phyloP scores from a whole-genome alignment of 2,329 filamentous ascomycete genomes.

The Alternaria novae-zelandiae region DNA sequence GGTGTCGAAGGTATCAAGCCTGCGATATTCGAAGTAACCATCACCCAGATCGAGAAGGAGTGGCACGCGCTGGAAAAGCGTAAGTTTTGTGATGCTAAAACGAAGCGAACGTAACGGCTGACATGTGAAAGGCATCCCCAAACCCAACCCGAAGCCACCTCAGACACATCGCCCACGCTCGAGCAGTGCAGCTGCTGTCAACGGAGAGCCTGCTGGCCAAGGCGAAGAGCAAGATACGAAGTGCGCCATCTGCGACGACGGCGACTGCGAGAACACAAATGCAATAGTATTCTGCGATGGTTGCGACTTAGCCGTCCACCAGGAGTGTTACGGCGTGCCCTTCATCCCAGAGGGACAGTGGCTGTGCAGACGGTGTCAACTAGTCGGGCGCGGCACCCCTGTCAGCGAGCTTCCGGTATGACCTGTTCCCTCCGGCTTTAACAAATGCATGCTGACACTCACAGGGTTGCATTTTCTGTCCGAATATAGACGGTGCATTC shows the following conservation, averaged over 20 bases:
- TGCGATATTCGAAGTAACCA: conserved; percentile 94
- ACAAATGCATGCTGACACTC: conserved; percentile 23
- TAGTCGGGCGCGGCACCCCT: conserved; percentile 89
- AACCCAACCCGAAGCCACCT: conserved; percentile 93
- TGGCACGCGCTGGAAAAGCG: conserved; percentile 96
- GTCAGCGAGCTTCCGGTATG: conserved; percentile 59
- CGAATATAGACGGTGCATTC: conserved; percentile 96
- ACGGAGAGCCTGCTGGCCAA: conserved; percentile 80
- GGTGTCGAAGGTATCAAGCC: conserved; percentile 85
- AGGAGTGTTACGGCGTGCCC: conserved; percentile 98
- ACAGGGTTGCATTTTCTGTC: conserved; percentile 86
- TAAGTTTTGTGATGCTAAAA: conserved; percentile 24
- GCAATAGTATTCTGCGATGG: conserved; percentile 99
- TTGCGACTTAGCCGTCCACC: conserved; percentile 95
- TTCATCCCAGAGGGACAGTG: conserved; percentile 99
- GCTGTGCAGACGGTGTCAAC: conserved; percentile 95
- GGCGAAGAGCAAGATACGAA: conserved; percentile 97
- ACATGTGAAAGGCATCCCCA: conserved; percentile 70
- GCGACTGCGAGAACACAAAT: conserved; percentile 99
- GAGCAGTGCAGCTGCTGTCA: conserved; percentile 92
- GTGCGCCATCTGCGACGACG: conserved; percentile 96
- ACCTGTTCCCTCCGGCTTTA: conserved; percentile 1
- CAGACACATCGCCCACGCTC: conserved; percentile 93
- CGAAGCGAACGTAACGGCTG: conserved; percentile 2
- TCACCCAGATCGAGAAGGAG: conserved; percentile 98